Evolutionary conservation across 768 basidiomycete species (phyloP).

Genomic region (Lactarius hatsudake): DNA sequence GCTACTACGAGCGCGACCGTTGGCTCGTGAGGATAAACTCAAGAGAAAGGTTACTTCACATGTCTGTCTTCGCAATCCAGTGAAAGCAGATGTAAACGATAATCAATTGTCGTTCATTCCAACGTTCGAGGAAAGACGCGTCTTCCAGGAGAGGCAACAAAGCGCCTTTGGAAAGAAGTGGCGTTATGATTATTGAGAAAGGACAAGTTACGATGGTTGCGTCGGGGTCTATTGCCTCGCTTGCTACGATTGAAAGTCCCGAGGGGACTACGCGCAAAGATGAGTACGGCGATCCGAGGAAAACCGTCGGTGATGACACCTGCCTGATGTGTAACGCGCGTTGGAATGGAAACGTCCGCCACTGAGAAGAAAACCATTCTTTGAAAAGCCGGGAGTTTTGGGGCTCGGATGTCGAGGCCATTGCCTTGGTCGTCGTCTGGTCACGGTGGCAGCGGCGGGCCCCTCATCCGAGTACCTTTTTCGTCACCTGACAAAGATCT

Average conservation of each 20-base stretch:
- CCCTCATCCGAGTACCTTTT: too few species aligned
- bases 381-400: conserved; percentile 37
- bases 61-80: conserved; percentile 46
- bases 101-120: conserved; percentile 67
- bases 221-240: conserved; percentile 46
- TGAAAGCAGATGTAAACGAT: conserved; percentile 66
- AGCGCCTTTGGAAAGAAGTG: conserved; percentile 44
- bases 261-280: conserved; percentile 24
- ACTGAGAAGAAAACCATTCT: conserved; percentile 47
- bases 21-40: conserved; percentile 1
- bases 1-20: conserved; percentile 17
- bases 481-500: too few species aligned
- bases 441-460: not conserved
- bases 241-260: conserved; percentile 54
- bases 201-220: conserved; percentile 64
- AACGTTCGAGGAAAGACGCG: conserved; percentile 34
- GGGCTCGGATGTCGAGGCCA: conserved; percentile 23
- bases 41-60: conserved; percentile 31
- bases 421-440: not conserved
- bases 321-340: conserved; percentile 49
- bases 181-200: conserved; percentile 61
- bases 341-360: conserved; percentile 53
- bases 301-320: conserved; percentile 6
- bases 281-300: not conserved
- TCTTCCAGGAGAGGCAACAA: conserved; percentile 41